Conservation (phyloP, 768 basidiomycete genomes). For the Tulasnella sp. region DNA sequence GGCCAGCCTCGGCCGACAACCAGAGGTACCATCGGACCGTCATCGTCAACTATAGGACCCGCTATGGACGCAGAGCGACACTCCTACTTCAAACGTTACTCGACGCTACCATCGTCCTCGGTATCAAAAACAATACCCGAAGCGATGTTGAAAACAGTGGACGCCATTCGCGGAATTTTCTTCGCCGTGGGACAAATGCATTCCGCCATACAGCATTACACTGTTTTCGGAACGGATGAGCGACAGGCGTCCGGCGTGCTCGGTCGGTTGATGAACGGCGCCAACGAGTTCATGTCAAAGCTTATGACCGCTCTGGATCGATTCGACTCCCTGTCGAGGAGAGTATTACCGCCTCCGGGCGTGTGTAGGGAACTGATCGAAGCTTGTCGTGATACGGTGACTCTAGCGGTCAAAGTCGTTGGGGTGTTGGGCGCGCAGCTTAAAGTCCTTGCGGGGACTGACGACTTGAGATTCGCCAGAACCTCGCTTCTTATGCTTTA, state of each 20-base stretch:
- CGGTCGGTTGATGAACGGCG: constrained; percentile 77
- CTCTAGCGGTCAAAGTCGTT: constrained; percentile 80
- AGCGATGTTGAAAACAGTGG: constrained; percentile 61
- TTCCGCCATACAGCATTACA: constrained; percentile 80
- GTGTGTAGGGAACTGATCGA: constrained; percentile 74
- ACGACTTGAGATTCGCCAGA: constrained; percentile 81
- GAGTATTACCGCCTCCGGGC: constrained; percentile 57
- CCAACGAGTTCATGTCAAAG: constrained; percentile 68
- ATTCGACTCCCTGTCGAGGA: constrained; percentile 73
- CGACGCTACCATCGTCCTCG: constrained; percentile 56
- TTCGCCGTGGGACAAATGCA: constrained; percentile 90
- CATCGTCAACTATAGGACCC: constrained; percentile 33
- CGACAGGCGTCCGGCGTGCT: constrained; percentile 67
- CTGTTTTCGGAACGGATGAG: constrained; percentile 72
- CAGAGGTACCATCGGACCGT: background rate
- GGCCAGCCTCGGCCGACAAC: constrained; percentile 15
- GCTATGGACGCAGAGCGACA: constrained; percentile 74
- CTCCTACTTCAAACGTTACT: constrained; percentile 90
- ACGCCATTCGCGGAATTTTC: constrained; percentile 85
- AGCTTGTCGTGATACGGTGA: constrained; percentile 74
- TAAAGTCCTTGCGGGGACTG: constrained; percentile 59
- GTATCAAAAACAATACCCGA: constrained; percentile 61
- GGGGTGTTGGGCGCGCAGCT: constrained; percentile 74
- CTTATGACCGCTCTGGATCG: constrained; percentile 84
- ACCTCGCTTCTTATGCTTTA: constrained; percentile 82